Conservation (phyloP, 495 filamentous ascomycete genomes). For the Barbatosphaeria neglecta region DNA sequence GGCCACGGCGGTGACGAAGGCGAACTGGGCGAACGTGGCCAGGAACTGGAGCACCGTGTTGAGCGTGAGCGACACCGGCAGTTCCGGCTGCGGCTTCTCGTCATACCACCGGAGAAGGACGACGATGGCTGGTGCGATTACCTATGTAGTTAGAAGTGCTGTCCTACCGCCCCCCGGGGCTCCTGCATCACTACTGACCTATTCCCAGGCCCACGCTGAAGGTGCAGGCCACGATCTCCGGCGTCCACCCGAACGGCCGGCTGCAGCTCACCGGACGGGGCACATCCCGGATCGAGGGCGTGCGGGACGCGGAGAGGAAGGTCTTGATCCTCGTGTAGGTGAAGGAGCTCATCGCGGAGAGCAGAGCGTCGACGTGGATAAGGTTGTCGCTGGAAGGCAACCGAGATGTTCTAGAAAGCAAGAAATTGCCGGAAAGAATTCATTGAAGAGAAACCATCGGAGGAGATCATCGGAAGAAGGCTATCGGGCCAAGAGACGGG, state of each 20-base stretch:
- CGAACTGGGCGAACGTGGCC: conserved; percentile 1
- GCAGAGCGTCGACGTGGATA: neutral
- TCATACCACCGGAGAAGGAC: conserved; percentile 2
- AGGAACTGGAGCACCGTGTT: conserved; percentile 4
- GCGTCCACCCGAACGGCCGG: neutral
- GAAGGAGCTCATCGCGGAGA: neutral
- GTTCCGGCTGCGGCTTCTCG: neutral
- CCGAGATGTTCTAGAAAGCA: neutral
- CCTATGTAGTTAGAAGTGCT: no score
- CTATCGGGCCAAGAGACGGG: no score
- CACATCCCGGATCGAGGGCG: neutral
- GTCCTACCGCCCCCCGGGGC: no score
- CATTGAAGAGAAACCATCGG: no score
- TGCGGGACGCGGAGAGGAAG: neutral
- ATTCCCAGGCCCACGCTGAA: neutral
- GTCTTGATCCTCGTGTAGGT: neutral
- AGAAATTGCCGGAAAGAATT: neutral
- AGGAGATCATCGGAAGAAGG: no score
- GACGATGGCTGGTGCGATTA: neutral
- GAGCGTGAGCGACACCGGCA: conserved; percentile 2
- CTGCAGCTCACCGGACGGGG: neutral
- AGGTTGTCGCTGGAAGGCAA: no score
- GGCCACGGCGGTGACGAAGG: conserved; percentile 1
- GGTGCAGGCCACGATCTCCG: neutral
- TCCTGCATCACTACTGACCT: no score